Evolutionary conservation across 2,329 filamentous ascomycete species (phyloP).

Genomic region (Ceratocystiopsis minuta): DNA sequence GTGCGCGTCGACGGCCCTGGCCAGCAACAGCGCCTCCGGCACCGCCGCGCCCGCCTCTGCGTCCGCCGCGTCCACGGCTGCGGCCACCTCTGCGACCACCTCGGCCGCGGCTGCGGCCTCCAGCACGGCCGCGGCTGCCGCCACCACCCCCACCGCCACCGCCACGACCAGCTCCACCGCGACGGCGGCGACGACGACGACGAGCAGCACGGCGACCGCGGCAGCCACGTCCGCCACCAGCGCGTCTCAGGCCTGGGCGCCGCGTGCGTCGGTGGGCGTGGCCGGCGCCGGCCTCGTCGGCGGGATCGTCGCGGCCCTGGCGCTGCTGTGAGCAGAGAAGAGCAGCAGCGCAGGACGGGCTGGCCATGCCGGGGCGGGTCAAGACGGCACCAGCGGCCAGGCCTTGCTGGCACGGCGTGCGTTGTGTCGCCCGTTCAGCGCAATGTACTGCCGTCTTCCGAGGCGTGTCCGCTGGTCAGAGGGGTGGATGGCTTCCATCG

Average conservation of each 20-base stretch:
- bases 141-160: slow-evolving; percentile 2
- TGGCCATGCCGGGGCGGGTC: too few relatives aligned
- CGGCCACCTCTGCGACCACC: background rate
- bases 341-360: too few relatives aligned
- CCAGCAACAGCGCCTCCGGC: background rate
- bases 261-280: slow-evolving; percentile 6
- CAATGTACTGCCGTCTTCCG: too few relatives aligned
- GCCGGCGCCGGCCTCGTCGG: slow-evolving; percentile 9
- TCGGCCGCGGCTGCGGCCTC: background rate
- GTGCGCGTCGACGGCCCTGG: slow-evolving; percentile 10
- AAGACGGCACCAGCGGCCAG: too few relatives aligned
- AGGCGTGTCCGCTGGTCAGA: too few relatives aligned
- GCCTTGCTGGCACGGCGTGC: too few relatives aligned
- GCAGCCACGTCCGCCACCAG: slow-evolving; percentile 3
- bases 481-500: too few relatives aligned
- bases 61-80: slow-evolving; percentile 5
- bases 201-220: background rate
- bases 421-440: too few relatives aligned
- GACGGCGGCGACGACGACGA: background rate
- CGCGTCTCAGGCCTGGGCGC: slow-evolving; percentile 4
- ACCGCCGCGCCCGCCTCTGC: slow-evolving; percentile 3
- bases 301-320: slow-evolving; percentile 9
- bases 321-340: slow-evolving; percentile 11
- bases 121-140: slow-evolving; percentile 4
- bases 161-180: slow-evolving; percentile 1